Conservation (phyloP, 768 basidiomycete species). For the Podaxis pistillaris region DNA sequence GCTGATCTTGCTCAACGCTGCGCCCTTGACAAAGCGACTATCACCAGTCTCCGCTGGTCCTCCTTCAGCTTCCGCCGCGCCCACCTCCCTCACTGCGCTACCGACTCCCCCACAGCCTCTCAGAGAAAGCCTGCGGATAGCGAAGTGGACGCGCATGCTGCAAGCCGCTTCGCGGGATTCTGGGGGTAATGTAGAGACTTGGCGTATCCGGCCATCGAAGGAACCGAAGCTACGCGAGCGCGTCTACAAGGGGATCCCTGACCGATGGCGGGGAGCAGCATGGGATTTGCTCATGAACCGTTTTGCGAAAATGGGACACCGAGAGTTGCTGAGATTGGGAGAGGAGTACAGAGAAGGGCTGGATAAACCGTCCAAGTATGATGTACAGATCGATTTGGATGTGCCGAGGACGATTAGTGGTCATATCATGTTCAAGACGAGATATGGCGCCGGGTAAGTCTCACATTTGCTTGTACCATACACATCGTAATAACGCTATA, state of each 20-base stretch:
- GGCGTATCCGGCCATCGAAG: constrained; percentile 67
- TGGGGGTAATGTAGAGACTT: constrained; percentile 75
- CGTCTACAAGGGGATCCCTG: constrained; percentile 94
- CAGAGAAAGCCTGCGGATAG: constrained; percentile 76
- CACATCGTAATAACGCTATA: background rate
- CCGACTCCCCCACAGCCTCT: constrained; percentile 46
- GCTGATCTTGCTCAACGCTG: constrained; percentile 64
- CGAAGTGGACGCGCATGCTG: constrained; percentile 95
- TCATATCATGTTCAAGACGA: constrained; percentile 90
- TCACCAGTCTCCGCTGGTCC: constrained; percentile 44
- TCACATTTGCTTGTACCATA: constrained; percentile 8
- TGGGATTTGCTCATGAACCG: constrained; percentile 82
- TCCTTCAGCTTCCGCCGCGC: constrained; percentile 42
- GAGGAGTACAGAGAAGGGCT: constrained; percentile 59
- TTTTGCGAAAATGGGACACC: constrained; percentile 43
- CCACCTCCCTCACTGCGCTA: constrained; percentile 44
- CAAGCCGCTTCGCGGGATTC: constrained; percentile 62
- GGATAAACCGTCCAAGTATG: constrained; percentile 83
- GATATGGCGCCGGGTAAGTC: constrained; percentile 92
- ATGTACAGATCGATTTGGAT: constrained; percentile 97
- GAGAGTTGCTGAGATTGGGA: constrained; percentile 42
- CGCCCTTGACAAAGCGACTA: constrained; percentile 62
- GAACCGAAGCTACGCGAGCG: constrained; percentile 69
- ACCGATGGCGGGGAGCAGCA: constrained; percentile 90
- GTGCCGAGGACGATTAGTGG: constrained; percentile 95